phyloP scores from a whole-genome alignment of 169 alveolate genomes.

The Plasmodium knowlesi region DNA sequence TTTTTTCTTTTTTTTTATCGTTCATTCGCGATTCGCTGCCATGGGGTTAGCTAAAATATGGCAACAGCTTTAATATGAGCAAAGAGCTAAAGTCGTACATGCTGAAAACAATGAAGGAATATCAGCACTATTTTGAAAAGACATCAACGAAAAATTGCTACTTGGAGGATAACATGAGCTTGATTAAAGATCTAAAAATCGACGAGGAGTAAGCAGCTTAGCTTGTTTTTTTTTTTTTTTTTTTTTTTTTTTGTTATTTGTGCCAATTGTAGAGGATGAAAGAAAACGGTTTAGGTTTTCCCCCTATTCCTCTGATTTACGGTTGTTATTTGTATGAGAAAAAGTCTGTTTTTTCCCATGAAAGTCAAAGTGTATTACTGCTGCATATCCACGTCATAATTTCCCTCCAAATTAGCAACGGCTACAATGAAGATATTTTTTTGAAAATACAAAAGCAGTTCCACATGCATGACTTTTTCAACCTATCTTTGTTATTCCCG shows the following conservation, averaged over 20 bases:
- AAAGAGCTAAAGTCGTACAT: constrained; percentile 55
- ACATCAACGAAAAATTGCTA: constrained; percentile 36
- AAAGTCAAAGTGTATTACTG: too few relatives aligned
- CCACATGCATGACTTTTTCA: constrained; percentile 40
- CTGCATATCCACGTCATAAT: not conserved
- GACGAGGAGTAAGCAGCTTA: constrained; percentile 41
- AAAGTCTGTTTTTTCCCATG: not conserved
- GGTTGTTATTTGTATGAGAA: not conserved
- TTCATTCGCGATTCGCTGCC: not conserved
- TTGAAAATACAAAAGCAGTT: constrained; percentile 55
- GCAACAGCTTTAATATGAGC: constrained; percentile 38
- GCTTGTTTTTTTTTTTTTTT: not conserved
- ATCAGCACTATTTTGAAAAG: constrained; percentile 46
- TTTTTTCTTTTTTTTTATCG: constrained; percentile 1
- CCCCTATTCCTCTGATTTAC: not conserved
- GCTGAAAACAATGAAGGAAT: constrained; percentile 61
- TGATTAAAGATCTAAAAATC: constrained; percentile 28
- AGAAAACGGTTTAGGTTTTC: not conserved
- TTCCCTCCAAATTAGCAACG: constrained; percentile 20
- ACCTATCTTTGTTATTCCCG: constrained; percentile 53
- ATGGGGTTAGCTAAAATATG: constrained; percentile 49
- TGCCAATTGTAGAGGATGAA: not conserved
- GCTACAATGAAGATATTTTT: constrained; percentile 60
- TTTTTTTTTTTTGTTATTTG: not conserved
- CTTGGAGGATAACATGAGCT: constrained; percentile 46